These are phyloP conservation scores for Usnea hakonensis DNA, from an alignment of 495 filamentous ascomycete genomes.

Conservation along the genomic window DNA sequence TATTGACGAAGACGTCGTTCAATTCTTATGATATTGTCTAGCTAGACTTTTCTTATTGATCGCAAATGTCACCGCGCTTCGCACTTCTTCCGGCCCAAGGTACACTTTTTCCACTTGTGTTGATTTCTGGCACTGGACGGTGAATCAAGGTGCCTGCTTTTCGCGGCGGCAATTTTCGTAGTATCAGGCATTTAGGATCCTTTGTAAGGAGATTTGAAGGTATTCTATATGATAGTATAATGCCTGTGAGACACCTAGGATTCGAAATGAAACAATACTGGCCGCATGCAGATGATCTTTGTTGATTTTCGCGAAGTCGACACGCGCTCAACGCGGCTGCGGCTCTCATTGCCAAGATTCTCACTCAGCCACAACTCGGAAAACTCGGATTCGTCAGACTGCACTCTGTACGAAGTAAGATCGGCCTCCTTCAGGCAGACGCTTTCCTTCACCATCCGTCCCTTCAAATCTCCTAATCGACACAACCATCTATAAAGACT, in stretches of 20 bases:
- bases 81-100: background rate
- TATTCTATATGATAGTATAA: background rate
- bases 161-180: constrained; percentile 9
- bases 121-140: background rate
- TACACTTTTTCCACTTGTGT: background rate
- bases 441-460: background rate
- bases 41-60: background rate
- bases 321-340: constrained; percentile 4
- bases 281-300: constrained; percentile 1
- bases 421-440: constrained; percentile 10
- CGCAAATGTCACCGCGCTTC: background rate
- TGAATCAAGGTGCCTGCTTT: constrained; percentile 9
- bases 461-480: too few species aligned
- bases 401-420: background rate
- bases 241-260: background rate
- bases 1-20: background rate
- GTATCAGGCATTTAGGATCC: constrained; percentile 16
- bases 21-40: background rate
- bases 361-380: background rate
- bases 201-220: background rate
- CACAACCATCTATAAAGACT: background rate
- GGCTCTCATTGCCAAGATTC: background rate
- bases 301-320: background rate
- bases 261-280: background rate
- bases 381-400: background rate